Evolutionary conservation across 75 land plant genomes (phyloP).

Genomic region (Pinus taeda): DNA sequence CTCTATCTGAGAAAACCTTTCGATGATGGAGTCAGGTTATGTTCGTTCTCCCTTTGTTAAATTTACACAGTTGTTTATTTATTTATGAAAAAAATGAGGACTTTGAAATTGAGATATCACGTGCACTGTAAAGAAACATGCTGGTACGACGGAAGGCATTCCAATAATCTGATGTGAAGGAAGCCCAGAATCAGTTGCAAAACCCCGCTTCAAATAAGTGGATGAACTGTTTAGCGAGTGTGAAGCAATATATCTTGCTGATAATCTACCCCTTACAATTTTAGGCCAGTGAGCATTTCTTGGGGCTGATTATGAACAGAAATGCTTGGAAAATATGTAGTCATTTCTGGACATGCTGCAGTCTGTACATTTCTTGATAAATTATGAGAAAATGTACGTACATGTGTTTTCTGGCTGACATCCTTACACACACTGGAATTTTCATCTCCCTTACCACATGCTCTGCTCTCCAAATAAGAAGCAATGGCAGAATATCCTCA

Average conservation of each 20-base stretch:
- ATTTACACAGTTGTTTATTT: no score
- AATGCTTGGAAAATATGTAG: background rate
- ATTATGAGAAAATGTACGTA: background rate
- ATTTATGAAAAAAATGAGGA: no score
- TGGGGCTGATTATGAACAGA: background rate
- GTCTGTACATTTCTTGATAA: background rate
- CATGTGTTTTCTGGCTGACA: background rate
- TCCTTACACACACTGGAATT: background rate
- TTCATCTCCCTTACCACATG: background rate
- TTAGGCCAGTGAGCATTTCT: background rate
- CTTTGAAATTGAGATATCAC: no score
- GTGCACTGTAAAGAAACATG: no score
- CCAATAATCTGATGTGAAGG: no score
- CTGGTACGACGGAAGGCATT: no score
- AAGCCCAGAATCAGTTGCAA: constrained; percentile 4
- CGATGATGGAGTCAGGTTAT: no score
- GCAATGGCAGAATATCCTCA: background rate
- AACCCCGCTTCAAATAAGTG: constrained; percentile 3
- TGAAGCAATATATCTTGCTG: background rate
- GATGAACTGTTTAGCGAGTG: background rate
- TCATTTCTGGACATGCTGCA: background rate
- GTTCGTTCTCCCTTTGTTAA: no score
- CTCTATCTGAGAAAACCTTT: no score
- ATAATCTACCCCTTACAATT: background rate
- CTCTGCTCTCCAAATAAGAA: constrained; percentile 3